These are phyloP conservation scores for Fraxinus sp. DNA, from an alignment of 305 asterid genomes.

Conservation along the genomic window DNA sequence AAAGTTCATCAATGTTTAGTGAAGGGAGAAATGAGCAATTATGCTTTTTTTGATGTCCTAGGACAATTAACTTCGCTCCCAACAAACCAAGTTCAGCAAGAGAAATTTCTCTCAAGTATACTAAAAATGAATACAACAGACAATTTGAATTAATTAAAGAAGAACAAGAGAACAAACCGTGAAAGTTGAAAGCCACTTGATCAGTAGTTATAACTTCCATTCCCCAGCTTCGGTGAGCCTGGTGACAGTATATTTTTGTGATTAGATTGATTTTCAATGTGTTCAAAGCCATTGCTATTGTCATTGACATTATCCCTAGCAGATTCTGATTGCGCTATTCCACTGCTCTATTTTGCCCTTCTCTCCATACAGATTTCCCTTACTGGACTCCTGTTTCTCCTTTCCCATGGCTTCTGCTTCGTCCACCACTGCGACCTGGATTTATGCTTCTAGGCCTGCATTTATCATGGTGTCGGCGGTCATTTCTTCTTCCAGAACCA, in stretches of 20 bases:
- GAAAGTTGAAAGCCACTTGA: slow-evolving; percentile 22
- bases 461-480: slow-evolving; percentile 57
- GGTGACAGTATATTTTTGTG: slow-evolving; percentile 35
- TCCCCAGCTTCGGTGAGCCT: slow-evolving; percentile 36
- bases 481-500: slow-evolving; percentile 67
- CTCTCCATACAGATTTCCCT: slow-evolving; percentile 82
- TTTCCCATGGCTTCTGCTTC: slow-evolving; percentile 69
- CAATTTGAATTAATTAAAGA: background rate
- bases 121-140: background rate
- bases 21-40: background rate
- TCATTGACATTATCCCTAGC: slow-evolving; percentile 37
- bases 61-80: background rate
- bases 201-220: slow-evolving; percentile 39
- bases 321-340: slow-evolving; percentile 63
- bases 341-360: slow-evolving; percentile 83
- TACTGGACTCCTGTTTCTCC: slow-evolving; percentile 69
- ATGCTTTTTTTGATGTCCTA: background rate
- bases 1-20: background rate
- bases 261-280: slow-evolving; percentile 29
- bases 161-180: slow-evolving; percentile 34
- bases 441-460: slow-evolving; percentile 78
- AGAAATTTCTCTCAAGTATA: background rate
- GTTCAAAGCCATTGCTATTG: slow-evolving; percentile 26
- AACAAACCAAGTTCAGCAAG: background rate
- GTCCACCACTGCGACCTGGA: slow-evolving; percentile 63